A percentile compares a stretch with the other conserved stretches of the same genome.
These are phyloP conservation scores for Phytophthora macrochlamydospora DNA, from an alignment of 352 stramenopile species.

Conservation along the genomic window DNA sequence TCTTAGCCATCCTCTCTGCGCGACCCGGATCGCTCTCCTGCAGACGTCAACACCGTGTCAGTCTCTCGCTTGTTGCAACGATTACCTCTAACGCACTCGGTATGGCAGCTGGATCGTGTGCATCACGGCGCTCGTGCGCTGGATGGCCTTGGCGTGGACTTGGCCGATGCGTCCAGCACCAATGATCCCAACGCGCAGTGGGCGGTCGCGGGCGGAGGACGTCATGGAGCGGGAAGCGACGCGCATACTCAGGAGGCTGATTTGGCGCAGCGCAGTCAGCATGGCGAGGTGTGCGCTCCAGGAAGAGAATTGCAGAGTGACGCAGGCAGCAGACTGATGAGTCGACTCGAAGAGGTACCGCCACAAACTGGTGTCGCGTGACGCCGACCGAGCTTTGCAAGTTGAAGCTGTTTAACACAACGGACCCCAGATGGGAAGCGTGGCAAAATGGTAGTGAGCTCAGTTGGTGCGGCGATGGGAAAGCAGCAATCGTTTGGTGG, in stretches of 20 bases:
- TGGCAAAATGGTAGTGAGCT: too few species aligned
- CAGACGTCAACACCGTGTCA: constrained; percentile 5
- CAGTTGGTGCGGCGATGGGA: too few species aligned
- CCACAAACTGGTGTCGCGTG: constrained; percentile 5
- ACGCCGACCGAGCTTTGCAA: constrained; percentile 1
- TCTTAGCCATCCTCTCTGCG: constrained; percentile 41
- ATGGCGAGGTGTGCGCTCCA: not conserved
- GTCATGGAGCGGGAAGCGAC: constrained; percentile 22
- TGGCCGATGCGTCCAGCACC: constrained; percentile 70
- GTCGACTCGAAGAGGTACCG: not conserved
- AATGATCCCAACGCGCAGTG: constrained; percentile 68
- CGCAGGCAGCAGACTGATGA: not conserved
- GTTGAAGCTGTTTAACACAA: constrained; percentile 19
- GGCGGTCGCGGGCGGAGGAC: constrained; percentile 13
- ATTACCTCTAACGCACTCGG: constrained; percentile 13
- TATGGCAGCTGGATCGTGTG: constrained; percentile 41
- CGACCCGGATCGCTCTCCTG: constrained; percentile 28
- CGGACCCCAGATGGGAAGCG: too few species aligned
- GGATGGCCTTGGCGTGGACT: constrained; percentile 62
- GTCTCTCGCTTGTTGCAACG: constrained; percentile 1
- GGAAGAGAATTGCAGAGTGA: constrained; percentile 11
- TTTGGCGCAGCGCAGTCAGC: constrained; percentile 11
- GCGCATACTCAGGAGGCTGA: constrained; percentile 5
- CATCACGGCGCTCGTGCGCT: constrained; percentile 51
- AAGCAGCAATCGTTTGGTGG: too few species aligned